Evolutionary conservation across 225 moss, liverwort and hornwort genomes (phyloP).

Genomic region (Rhytidiadelphus loreus): DNA sequence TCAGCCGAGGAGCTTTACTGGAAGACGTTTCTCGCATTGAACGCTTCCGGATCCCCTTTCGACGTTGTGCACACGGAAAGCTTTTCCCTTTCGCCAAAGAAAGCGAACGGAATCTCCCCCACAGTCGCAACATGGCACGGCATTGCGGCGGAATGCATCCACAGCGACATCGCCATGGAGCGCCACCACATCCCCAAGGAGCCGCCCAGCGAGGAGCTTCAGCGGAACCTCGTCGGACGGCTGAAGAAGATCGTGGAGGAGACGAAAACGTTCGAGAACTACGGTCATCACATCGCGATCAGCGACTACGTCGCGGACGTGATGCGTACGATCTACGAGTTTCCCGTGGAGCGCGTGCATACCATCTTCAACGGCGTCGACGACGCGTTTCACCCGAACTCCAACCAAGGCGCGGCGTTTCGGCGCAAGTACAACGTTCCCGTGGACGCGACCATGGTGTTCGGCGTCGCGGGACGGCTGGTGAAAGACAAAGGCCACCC

Average conservation of each 20-base stretch:
- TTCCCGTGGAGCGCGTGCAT: neutral
- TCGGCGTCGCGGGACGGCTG: neutral
- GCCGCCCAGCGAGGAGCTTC: neutral
- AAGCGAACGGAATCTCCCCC: neutral
- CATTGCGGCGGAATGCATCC: neutral
- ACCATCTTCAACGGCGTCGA: conserved; percentile 9
- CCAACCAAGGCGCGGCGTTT: neutral
- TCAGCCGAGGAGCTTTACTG: neutral
- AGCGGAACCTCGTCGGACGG: neutral
- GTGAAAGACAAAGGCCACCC: conserved; percentile 3
- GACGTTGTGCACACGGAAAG: neutral
- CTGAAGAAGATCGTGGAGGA: neutral
- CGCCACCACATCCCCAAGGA: neutral
- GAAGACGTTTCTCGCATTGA: neutral
- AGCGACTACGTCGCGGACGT: conserved; percentile 1
- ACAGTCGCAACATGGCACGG: conserved; percentile 4
- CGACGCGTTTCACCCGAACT: neutral
- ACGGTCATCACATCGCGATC: conserved; percentile 1
- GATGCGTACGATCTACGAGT: conserved; percentile 1
- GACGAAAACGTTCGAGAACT: neutral
- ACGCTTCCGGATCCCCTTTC: neutral
- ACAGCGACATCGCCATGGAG: neutral
- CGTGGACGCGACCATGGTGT: neutral
- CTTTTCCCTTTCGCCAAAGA: neutral
- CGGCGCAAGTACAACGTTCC: neutral